A percentile compares a stretch with the other conserved stretches of the same genome.
Evolutionary conservation across 768 basidiomycete genomes (phyloP).

Genomic region (Pleurotus tuoliensis): DNA sequence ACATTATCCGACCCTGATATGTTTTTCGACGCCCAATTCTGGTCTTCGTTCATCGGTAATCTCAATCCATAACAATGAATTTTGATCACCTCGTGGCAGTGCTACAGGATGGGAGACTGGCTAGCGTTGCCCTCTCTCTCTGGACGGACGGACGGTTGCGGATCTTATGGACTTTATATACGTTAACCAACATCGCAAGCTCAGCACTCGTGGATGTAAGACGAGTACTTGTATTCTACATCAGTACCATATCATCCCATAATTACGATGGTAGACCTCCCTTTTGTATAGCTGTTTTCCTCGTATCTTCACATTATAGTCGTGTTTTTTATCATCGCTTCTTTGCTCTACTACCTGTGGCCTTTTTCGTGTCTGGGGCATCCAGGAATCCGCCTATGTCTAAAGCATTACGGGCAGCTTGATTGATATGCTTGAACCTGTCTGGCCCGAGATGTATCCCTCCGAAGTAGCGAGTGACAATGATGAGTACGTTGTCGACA

Average conservation of each 20-base stretch:
- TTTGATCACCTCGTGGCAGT: not conserved
- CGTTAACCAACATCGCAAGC: not conserved
- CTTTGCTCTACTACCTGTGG: not conserved
- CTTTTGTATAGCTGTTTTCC: not conserved
- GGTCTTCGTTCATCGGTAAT: conserved; percentile 37
- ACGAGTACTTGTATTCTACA: not conserved
- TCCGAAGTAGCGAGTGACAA: conserved; percentile 93
- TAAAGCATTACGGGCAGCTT: conserved; percentile 88
- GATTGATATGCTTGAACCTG: conserved; percentile 90
- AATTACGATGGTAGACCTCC: not conserved
- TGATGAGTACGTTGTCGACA: conserved; percentile 77
- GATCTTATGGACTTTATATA: not conserved
- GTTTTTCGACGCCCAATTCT: conserved; percentile 39
- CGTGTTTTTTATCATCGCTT: not conserved
- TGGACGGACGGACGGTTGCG: not conserved
- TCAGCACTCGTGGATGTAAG: too few species aligned
- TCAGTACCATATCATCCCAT: too few species aligned
- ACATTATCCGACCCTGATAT: conserved; percentile 23
- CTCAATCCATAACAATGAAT: conserved; percentile 10
- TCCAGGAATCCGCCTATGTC: conserved; percentile 87
- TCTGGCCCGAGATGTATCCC: conserved; percentile 90
- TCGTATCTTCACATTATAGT: not conserved
- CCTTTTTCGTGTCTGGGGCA: conserved; percentile 31
- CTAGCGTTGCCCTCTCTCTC: too few species aligned
- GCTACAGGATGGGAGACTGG: too few species aligned